Percentiles rank a stretch among this genome's conserved stretches.
Conservation (phyloP, 345 rosid genomes). For the Brassica carinata region DNA sequence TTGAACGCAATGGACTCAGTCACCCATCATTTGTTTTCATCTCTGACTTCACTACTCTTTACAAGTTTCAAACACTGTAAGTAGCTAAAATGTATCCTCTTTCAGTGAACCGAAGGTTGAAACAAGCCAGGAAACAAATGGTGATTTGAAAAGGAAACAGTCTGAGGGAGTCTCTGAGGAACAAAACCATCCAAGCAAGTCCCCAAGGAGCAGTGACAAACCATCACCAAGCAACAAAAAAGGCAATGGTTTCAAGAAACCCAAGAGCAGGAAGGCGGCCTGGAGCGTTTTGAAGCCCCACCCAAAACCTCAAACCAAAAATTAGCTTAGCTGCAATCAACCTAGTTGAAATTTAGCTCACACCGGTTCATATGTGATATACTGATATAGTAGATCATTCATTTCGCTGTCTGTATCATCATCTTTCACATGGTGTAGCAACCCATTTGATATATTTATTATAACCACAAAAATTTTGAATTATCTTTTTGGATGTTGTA, state of each 20-base stretch:
- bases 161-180: conserved; percentile 44
- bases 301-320: conserved; percentile 46
- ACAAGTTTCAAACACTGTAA: background rate
- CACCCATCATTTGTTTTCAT: background rate
- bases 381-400: conserved; percentile 17
- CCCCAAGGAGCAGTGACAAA: conserved; percentile 46
- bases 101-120: conserved; percentile 43
- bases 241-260: conserved; percentile 51
- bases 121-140: conserved; percentile 40
- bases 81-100: conserved; percentile 53
- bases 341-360: conserved; percentile 16
- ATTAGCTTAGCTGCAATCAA: conserved; percentile 13
- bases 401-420: conserved; percentile 32
- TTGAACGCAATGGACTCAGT: too few relatives aligned
- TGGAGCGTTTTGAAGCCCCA: conserved; percentile 68
- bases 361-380: conserved; percentile 18
- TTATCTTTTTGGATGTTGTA: conserved; percentile 1
- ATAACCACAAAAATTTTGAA: conserved; percentile 35
- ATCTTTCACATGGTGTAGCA: conserved; percentile 19
- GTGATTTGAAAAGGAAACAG: conserved; percentile 79
- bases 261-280: conserved; percentile 61
- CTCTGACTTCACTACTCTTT: background rate
- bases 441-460: conserved; percentile 27
- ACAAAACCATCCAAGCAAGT: conserved; percentile 48
- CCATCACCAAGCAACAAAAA: conserved; percentile 47